Base-by-base conservation (phyloP, 2,329 filamentous ascomycete genomes). In the Colletotrichum liriopes region DNA sequence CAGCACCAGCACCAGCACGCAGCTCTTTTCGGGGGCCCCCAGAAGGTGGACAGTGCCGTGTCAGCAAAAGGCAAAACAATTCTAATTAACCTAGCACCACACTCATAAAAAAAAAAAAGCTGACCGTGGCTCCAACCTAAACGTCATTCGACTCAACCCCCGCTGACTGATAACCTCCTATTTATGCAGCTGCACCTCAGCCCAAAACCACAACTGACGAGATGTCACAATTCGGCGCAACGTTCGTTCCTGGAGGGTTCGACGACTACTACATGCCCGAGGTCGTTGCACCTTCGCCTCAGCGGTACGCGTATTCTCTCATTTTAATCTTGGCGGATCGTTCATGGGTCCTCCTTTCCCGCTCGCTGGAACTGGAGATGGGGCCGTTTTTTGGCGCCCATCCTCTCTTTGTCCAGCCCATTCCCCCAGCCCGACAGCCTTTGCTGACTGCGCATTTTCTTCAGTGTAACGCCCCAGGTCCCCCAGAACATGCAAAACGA, bases 401-500 rank as follows among this genome's bases (percentile, higher is more conserved):
- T 47, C 52, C 39, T 59, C 49, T 54, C 55, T 62, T 72, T 67
- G 66, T 71, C 58, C 39, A 59, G 54, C 41, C 52, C 51, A 65
- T 39, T 61, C 37, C 54, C 64, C 67, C 51, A n/a, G 49, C 49
- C 29, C 41, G 35, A 35, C 20, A 47, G 26, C 64, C 26, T 67
- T 68, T 75, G 79, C 82, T 83, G 79, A 85, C 82, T 75, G 75
- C 77, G 77, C 77, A 75, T 77, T 77, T 79, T 55, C 75, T 80
- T 76, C 82, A 97, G 94, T 86, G 91, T 97, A 79, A 98, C 96
- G 91, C 94, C 94, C 81, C 95, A 98, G 87, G 95, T 98, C 76
- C 94, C 96, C 77, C 93, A 96, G 84, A 96, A 98, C 84, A 98
- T 99, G 90, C 95, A 98, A 85, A 93, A 97, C 79, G 96, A 94